These are phyloP conservation scores for Agaricales sp. DNA, from an alignment of 1,284 basidiomycete species.

Conservation along the genomic window DNA sequence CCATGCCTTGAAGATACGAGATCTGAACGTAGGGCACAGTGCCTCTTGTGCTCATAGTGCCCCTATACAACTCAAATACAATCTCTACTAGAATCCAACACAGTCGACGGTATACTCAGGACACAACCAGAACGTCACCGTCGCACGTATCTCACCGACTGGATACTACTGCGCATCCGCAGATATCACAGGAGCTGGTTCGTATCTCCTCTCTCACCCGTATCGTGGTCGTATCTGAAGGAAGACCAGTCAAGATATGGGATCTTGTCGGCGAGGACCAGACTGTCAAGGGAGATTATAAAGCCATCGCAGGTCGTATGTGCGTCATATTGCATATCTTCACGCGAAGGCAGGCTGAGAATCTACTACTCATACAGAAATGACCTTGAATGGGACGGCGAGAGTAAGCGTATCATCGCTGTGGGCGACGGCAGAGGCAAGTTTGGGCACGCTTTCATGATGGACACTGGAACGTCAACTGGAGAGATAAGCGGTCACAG, in stretches of 20 bases:
- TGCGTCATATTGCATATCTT: conserved; percentile 24
- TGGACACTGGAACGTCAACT: conserved; percentile 80
- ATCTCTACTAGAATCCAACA: conserved; percentile 40
- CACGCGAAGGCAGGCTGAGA: background rate
- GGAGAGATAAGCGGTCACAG: conserved; percentile 94
- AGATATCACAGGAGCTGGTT: conserved; percentile 72
- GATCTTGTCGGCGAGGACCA: conserved; percentile 88
- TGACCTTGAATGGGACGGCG: conserved; percentile 94
- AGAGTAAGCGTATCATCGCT: conserved; percentile 91
- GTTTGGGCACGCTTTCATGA: conserved; percentile 84
- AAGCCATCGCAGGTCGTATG: conserved; percentile 77
- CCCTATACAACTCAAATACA: background rate
- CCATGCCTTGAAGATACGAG: background rate
- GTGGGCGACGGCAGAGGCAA: conserved; percentile 94
- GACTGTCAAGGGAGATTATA: conserved; percentile 76
- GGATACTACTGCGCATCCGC: conserved; percentile 95
- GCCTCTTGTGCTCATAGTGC: background rate
- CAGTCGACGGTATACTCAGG: conserved; percentile 59
- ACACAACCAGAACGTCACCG: conserved; percentile 79
- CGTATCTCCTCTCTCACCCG: conserved; percentile 12
- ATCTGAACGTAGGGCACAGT: background rate
- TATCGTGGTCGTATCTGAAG: too few species aligned
- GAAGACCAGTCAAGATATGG: conserved; percentile 87
- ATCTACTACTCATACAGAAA: conserved; percentile 39
- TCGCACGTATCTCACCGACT: conserved; percentile 87